These are phyloP conservation scores for Paragyromitra xinjiangensis DNA, from an alignment of 495 filamentous ascomycete genomes.

Conservation along the genomic window DNA sequence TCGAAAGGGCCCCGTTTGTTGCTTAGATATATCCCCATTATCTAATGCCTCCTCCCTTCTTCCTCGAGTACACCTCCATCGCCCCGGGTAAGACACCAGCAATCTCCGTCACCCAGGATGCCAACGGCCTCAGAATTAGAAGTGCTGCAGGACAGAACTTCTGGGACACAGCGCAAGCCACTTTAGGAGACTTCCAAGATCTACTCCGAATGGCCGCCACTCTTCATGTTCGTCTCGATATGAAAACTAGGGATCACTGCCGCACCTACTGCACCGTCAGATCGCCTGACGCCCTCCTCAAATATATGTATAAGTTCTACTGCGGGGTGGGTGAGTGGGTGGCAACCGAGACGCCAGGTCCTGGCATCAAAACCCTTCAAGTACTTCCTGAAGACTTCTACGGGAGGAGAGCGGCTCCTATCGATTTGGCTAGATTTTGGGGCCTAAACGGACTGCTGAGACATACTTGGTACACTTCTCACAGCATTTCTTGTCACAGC, in stretches of 20 bases:
- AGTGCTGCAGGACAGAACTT: conserved; percentile 6
- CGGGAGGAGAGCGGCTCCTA: background rate
- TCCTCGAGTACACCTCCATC: conserved; percentile 1
- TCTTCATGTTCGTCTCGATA: conserved; percentile 11
- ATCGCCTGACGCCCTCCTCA: conserved; percentile 3
- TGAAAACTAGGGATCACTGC: conserved; percentile 12
- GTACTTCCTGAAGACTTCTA: conserved; percentile 15
- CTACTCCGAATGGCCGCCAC: background rate
- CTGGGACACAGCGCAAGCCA: conserved; percentile 29
- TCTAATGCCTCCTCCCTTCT: conserved; percentile 34
- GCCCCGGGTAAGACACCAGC: background rate
- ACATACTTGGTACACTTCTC: conserved; percentile 15
- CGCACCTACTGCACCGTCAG: conserved; percentile 40
- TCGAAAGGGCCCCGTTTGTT: background rate
- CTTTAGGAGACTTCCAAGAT: background rate
- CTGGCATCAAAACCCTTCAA: background rate
- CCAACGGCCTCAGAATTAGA: background rate
- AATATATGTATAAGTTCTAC: conserved; percentile 34
- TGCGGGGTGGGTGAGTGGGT: conserved; percentile 42
- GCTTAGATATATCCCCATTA: background rate
- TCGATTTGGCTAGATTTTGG: conserved; percentile 18
- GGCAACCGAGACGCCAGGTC: background rate
- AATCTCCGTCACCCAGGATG: conserved; percentile 28
- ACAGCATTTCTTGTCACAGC: background rate
- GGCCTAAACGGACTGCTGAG: conserved; percentile 28